Evolutionary conservation across 306 rosid species (phyloP), one percentile per base, ranked within the genome.

Genomic region (Dryas octopetala): DNA sequence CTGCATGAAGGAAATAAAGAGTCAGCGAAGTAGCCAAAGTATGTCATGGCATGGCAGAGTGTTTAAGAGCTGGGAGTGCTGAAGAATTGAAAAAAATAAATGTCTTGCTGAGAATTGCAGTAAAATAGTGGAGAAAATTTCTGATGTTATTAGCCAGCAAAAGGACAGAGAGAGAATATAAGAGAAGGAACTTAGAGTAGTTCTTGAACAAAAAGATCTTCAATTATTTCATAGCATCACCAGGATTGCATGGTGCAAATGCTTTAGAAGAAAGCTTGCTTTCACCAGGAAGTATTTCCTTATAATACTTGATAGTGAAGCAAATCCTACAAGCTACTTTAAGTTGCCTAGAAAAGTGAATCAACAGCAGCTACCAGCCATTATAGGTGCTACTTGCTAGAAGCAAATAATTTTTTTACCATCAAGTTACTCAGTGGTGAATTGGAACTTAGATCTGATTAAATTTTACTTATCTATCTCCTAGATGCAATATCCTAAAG

Each of bases 131-230:
- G 68, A 65, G 70, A 65, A 60, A 65, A 14, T 4, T 4, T 1
- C 70, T 65, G 70, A 65, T 65, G 52, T 43, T 65, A 65, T 44
- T 15, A 57, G 44, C 43, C 28, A 60, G n/a, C 2, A 4, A 61
- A 28, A 61, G 44, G 16, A 1, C 1, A 60, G 14, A 60, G 38
- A 32, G 44, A 60, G n/a, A 60, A 5, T 12, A 28, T 60, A 60
- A 26, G 45, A 28, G 41, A 60, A 12, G 44, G 65, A 5, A 2
- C 17, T 32, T 1, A 10, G 17, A 13, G 2, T 61, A 32, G 65
- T 15, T 26, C 44, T 5, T 60, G 43, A 28, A 61, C 16, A 61
- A 0, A 28, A 8, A 12, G 10, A 13, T 1, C 32, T 9, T 57
- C 38, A 57, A 9, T 57, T 57, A 19, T 57, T 57, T 5, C 12